Evolutionary conservation across 2,329 filamentous ascomycete genomes (phyloP), one percentile per base, ranked within the genome.

Genomic region (Cladosporium sp.): DNA sequence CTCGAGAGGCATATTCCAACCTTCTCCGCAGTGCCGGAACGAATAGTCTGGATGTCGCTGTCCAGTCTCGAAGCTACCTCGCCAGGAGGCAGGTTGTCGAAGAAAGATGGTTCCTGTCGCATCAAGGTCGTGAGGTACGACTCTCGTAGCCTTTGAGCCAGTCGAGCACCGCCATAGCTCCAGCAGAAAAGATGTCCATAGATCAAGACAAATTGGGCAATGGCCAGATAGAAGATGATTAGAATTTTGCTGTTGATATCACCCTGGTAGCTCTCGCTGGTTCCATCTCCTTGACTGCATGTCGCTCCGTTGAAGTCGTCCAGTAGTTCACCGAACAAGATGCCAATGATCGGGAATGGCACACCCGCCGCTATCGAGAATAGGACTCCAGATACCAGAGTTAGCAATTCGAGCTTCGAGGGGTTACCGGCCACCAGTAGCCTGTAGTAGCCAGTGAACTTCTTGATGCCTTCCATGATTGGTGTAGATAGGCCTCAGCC

Each of bases 21-120:
- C 74, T 91, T 91, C 75, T 91, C 89, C 1, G 86, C 88, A 0
- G 88, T 90, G 16, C 89, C 89, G 0, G 84, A 83, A 71, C 89
- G 88, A 61, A 91, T 86, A 1, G 85, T 84, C 66, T 88, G 84
- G 37, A 91, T 88, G 70, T 91, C 88, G 63, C 82, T 82, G 72
- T 88, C 88, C 52, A 91, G 82, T 21, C 88, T 82, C 10, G 86
- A 85, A 1, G 86, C 83, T 14, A 90, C 84, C 73, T 90, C 86
- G 18, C 88, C 88, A 0, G 87, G 82, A 56, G 86, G 83, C 11
- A 88, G 80, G 16, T 82, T 82, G 70, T 90, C 88, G 72, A 90
- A 89, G 73, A 86, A 90, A 16, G 85, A 79, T 0, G 87, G 83
- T 65, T 89, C 87, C 72, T 90, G 87, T 57, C 82, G 79, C 16